phyloP scores from a whole-genome alignment of 192 early-diverging fungal genomes.

The Dimargaris verticillata region DNA sequence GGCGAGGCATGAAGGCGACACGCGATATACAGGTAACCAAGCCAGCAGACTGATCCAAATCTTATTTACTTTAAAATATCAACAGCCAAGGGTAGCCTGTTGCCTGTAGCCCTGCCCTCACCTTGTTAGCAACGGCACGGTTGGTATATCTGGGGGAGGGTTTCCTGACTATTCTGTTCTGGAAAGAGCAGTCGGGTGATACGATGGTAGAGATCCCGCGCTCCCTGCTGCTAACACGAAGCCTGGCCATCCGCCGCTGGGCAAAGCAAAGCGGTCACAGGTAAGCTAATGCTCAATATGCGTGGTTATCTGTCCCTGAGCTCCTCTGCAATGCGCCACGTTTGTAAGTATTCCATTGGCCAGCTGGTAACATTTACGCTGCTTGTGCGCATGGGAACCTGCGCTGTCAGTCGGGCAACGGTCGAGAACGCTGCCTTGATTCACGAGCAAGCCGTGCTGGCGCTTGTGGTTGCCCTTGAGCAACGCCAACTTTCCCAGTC shows the following conservation, averaged over 20 bases:
- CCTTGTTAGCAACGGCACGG: neutral
- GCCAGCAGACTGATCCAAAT: neutral
- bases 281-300: neutral
- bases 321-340: neutral
- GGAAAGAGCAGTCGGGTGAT: neutral
- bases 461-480: conserved; percentile 1
- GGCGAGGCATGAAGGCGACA: neutral
- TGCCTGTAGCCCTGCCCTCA: neutral
- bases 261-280: neutral
- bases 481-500: neutral
- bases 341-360: neutral
- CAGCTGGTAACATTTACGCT: neutral
- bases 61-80: neutral
- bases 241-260: neutral
- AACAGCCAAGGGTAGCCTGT: neutral
- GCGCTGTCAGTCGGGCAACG: neutral
- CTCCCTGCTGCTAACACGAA: neutral
- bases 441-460: conserved; percentile 1
- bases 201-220: neutral
- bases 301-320: neutral
- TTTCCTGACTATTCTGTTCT: neutral
- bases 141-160: neutral
- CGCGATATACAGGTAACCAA: neutral
- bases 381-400: neutral
- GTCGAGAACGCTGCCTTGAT: neutral